phyloP scores from a whole-genome alignment of 768 basidiomycete genomes.

The Trametes gibbosa region DNA sequence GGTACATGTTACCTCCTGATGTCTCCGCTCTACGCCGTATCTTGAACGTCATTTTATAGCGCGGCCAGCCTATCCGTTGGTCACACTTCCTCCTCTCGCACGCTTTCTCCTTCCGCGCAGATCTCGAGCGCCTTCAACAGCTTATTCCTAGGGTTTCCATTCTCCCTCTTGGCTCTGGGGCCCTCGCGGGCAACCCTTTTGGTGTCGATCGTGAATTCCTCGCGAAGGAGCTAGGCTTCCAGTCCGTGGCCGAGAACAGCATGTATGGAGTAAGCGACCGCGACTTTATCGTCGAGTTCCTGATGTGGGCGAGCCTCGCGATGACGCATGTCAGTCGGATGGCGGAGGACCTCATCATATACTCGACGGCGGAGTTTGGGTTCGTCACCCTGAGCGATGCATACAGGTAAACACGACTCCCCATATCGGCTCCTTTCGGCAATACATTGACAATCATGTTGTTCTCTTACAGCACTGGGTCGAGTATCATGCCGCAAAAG shows the following conservation, averaged over 20 bases:
- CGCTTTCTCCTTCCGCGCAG: constrained; percentile 88
- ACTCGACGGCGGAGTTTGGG: constrained; percentile 96
- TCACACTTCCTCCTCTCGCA: constrained; percentile 95
- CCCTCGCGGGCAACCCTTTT: constrained; percentile 96
- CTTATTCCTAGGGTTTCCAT: constrained; percentile 89
- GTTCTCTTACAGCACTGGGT: constrained; percentile 71
- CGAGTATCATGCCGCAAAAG: constrained; percentile 99
- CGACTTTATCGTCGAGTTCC: constrained; percentile 94
- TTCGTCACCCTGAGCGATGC: constrained; percentile 96
- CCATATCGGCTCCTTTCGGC: background rate
- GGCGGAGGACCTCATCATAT: constrained; percentile 95
- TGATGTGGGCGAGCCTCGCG: constrained; percentile 92
- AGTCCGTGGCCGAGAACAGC: constrained; percentile 89
- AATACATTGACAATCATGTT: background rate
- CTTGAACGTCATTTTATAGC: constrained; percentile 43
- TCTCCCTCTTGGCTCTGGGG: constrained; percentile 90
- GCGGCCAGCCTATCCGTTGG: constrained; percentile 98
- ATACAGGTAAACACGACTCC: constrained; percentile 66
- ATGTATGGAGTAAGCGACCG: constrained; percentile 96
- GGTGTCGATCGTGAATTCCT: constrained; percentile 91
- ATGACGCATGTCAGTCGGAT: constrained; percentile 94
- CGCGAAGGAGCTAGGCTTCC: constrained; percentile 85
- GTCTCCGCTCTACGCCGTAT: background rate
- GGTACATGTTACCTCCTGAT: constrained; percentile 42
- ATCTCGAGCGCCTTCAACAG: constrained; percentile 81